Evolutionary conservation across 805 yeast species (phyloP).

Genomic region (Metschnikowia dekortorum): DNA sequence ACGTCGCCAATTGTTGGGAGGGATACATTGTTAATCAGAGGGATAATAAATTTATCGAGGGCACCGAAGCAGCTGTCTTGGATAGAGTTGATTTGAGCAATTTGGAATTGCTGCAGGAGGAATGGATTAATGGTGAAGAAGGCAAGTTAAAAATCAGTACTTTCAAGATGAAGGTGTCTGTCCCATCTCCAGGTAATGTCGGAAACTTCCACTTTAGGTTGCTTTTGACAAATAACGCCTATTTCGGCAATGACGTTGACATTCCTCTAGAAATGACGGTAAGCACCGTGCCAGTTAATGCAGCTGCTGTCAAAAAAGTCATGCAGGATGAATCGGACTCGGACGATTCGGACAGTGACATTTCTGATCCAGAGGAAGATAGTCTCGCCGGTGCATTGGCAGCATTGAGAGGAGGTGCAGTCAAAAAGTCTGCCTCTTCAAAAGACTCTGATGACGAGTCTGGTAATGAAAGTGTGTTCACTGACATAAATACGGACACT

Average conservation of each 20-base stretch:
- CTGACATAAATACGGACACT: slow-evolving; percentile 44
- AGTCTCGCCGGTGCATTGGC: slow-evolving; percentile 73
- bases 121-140: slow-evolving; percentile 43
- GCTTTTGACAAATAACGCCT: slow-evolving; percentile 64
- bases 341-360: slow-evolving; percentile 48
- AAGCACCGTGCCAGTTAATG: slow-evolving; percentile 38
- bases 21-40: slow-evolving; percentile 67
- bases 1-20: slow-evolving; percentile 51
- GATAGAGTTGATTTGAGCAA: slow-evolving; percentile 53
- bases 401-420: slow-evolving; percentile 58
- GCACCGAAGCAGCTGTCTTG: slow-evolving; percentile 47
- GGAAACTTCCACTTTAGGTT: slow-evolving; percentile 70
- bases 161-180: slow-evolving; percentile 66
- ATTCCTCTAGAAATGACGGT: slow-evolving; percentile 71
- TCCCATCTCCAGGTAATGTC: slow-evolving; percentile 70
- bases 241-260: slow-evolving; percentile 78
- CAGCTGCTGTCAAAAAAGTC: slow-evolving; percentile 16
- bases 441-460: slow-evolving; percentile 38
- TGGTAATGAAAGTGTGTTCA: slow-evolving; percentile 37
- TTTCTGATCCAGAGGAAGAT: slow-evolving; percentile 72
- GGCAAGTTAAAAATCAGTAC: slow-evolving; percentile 52
- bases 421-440: slow-evolving; percentile 34
- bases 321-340: slow-evolving; percentile 31
- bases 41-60: slow-evolving; percentile 75
- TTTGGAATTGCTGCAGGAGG: slow-evolving; percentile 48